A percentile compares a stretch with the other conserved stretches of the same genome.
phyloP scores from a whole-genome alignment of 108 stramenopile species.

The Fistulifera pelliculosa region DNA sequence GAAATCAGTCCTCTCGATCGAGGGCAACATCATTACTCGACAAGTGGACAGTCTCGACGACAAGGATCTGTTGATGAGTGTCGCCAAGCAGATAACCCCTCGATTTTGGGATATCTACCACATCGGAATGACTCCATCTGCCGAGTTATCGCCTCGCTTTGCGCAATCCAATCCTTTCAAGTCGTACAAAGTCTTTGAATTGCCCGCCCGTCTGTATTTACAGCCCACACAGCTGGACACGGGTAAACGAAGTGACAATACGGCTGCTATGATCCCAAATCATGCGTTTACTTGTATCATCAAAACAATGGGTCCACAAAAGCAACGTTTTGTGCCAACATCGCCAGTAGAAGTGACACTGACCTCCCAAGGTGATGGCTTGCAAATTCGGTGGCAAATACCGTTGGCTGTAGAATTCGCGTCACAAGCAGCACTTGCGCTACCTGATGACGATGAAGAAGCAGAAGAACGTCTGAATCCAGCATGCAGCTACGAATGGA shows the following conservation, averaged over 20 bases:
- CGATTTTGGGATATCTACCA: conserved; percentile 85
- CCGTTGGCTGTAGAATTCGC: conserved; percentile 18
- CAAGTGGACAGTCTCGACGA: conserved; percentile 54
- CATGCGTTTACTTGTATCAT: conserved; percentile 70
- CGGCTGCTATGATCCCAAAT: conserved; percentile 58
- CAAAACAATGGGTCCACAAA: conserved; percentile 70
- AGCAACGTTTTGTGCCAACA: conserved; percentile 54
- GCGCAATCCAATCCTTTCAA: conserved; percentile 12
- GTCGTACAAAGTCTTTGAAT: conserved; percentile 43
- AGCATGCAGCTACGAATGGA: conserved; percentile 17
- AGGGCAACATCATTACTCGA: conserved; percentile 15
- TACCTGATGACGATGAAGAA: conserved; percentile 34
- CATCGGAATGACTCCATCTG: conserved; percentile 78
- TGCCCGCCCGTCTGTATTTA: conserved; percentile 50
- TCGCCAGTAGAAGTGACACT: conserved; percentile 53
- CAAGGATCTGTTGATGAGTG: conserved; percentile 23
- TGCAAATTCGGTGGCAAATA: conserved; percentile 15
- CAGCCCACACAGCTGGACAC: conserved; percentile 49
- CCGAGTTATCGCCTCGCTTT: conserved; percentile 41
- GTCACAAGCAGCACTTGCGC: conserved; percentile 21
- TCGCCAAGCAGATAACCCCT: conserved; percentile 47
- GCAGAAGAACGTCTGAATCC: conserved; percentile 12
- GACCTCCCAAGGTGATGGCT: conserved; percentile 13
- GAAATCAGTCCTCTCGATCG: conserved; percentile 30
- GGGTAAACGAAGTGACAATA: conserved; percentile 37